These are phyloP conservation scores for Linanthus parryae DNA, from an alignment of 148 eudicot species.

Conservation along the genomic window DNA sequence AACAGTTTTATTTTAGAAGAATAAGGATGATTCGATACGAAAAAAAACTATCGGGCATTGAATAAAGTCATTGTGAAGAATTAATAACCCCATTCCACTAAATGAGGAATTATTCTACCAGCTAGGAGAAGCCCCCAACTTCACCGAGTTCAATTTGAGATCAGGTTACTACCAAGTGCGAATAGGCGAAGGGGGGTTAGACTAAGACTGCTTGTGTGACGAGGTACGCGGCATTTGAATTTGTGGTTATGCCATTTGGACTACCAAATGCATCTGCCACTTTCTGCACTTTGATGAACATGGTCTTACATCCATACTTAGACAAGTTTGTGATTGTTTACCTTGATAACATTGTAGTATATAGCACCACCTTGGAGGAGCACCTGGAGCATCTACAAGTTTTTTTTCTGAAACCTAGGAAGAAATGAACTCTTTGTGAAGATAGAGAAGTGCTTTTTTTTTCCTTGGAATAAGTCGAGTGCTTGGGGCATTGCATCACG, in stretches of 20 bases:
- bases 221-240: background rate
- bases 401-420: background rate
- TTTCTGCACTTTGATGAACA: background rate
- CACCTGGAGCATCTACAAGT: background rate
- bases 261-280: background rate
- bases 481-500: background rate
- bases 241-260: background rate
- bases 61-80: background rate
- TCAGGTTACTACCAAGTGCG: background rate
- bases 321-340: background rate
- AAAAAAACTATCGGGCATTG: background rate
- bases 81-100: background rate
- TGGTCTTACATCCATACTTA: background rate
- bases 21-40: background rate
- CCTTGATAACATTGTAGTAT: background rate
- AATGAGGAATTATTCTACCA: background rate
- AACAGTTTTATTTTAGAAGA: background rate
- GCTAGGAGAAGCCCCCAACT: background rate
- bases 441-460: background rate
- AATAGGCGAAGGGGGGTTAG: background rate
- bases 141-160: background rate
- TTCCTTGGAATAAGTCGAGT: background rate
- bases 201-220: background rate
- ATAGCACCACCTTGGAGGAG: background rate
- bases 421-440: background rate